phyloP scores from a whole-genome alignment of 2,329 filamentous ascomycete genomes.

The Epichloe sylvatica region DNA sequence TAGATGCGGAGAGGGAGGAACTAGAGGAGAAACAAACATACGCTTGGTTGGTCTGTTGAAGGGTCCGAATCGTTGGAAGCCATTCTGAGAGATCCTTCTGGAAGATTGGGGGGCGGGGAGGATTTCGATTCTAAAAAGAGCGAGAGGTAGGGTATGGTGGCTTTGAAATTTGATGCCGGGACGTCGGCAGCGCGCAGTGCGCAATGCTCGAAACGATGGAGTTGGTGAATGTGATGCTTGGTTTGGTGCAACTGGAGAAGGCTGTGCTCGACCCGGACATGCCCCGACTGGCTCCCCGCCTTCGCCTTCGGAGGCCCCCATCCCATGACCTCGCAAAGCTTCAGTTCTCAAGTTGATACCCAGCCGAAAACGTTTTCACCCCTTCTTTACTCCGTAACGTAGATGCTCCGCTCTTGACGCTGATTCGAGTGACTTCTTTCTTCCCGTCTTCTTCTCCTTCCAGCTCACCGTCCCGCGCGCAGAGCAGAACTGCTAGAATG shows the following conservation, averaged over 20 bases:
- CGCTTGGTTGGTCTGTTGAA: background rate
- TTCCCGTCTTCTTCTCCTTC: background rate
- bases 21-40: background rate
- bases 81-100: background rate
- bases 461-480: background rate
- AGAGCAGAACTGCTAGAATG: slow-evolving; percentile 6
- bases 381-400: background rate
- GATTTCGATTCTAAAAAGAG: background rate
- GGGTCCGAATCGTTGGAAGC: background rate
- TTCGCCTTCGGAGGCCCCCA: background rate
- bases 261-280: too few species aligned
- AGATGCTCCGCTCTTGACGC: background rate
- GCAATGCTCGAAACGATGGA: too few species aligned
- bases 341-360: background rate
- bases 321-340: background rate
- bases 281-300: too few species aligned
- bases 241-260: too few species aligned
- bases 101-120: background rate
- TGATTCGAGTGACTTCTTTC: background rate
- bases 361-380: background rate
- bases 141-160: background rate
- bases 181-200: too few species aligned
- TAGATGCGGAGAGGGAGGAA: background rate
- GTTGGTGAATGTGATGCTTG: too few species aligned
- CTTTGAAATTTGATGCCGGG: background rate